phyloP scores from a whole-genome alignment of 192 early-diverging fungal genomes.

The Geranomyces variabilis region DNA sequence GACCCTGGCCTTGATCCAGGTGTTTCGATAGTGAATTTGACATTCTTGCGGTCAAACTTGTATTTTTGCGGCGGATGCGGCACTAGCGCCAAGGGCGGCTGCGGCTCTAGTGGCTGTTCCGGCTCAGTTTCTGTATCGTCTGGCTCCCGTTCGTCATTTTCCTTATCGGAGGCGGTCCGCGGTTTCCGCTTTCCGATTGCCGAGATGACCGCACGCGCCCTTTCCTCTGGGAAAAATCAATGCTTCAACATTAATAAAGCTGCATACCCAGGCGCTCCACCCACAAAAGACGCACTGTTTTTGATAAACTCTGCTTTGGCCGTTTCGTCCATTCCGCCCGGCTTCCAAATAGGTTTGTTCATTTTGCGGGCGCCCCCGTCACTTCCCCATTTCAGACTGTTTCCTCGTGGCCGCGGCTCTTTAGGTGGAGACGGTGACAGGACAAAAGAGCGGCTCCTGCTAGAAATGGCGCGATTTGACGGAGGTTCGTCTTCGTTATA shows the following conservation, averaged over 20 bases:
- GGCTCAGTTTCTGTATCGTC: too few relatives aligned
- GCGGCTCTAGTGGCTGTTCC: too few relatives aligned
- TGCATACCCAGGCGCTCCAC: too few relatives aligned
- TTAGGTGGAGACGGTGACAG: not conserved
- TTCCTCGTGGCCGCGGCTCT: not conserved
- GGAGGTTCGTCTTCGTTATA: not conserved
- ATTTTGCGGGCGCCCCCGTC: not conserved
- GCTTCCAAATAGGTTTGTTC: conserved; percentile 9
- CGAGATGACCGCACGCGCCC: not conserved
- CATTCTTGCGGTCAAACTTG: too few relatives aligned
- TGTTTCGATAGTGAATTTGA: too few relatives aligned
- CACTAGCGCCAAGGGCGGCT: too few relatives aligned
- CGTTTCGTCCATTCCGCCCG: conserved; percentile 1
- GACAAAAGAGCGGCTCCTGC: not conserved
- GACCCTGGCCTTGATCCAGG: too few relatives aligned
- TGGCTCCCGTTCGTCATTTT: too few relatives aligned
- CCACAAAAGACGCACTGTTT: not conserved
- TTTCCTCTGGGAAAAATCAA: not conserved
- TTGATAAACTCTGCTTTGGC: not conserved
- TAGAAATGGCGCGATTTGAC: not conserved
- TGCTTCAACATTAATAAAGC: too few relatives aligned
- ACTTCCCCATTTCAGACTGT: not conserved
- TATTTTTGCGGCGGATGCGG: too few relatives aligned
- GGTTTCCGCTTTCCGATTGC: not conserved
- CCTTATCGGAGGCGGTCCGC: too few relatives aligned